A percentile compares a stretch with the other conserved stretches of the same genome.
phyloP scores from a whole-genome alignment of 768 basidiomycete genomes.

The Plicaturopsis crispa region DNA sequence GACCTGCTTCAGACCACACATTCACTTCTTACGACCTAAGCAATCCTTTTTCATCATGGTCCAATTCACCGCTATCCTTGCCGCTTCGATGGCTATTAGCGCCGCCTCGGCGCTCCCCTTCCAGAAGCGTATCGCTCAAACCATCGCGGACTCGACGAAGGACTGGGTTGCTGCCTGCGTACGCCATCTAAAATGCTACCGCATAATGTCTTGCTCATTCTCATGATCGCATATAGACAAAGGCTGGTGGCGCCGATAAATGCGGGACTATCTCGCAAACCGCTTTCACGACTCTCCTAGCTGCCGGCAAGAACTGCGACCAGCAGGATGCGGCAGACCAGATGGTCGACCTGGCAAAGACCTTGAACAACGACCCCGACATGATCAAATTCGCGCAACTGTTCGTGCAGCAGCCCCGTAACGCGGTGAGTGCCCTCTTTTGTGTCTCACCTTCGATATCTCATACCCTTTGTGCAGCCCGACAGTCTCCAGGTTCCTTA shows the following conservation, averaged over 20 bases:
- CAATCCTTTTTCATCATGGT: constrained; percentile 19
- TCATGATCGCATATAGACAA: constrained; percentile 23
- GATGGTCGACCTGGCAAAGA: constrained; percentile 37
- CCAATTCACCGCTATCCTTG: constrained; percentile 19
- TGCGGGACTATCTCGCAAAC: constrained; percentile 52
- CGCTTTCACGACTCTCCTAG: constrained; percentile 54
- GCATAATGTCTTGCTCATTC: constrained; percentile 2
- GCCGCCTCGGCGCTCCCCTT: constrained; percentile 28
- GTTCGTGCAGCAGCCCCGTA: constrained; percentile 44
- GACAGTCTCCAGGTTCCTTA: constrained; percentile 39
- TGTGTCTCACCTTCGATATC: neutral
- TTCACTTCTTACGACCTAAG: too few relatives aligned
- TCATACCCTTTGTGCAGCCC: constrained; percentile 22
- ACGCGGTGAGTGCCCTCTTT: constrained; percentile 33
- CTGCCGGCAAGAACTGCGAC: constrained; percentile 20
- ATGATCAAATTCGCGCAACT: constrained; percentile 39
- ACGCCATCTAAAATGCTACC: constrained; percentile 12
- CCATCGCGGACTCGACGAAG: constrained; percentile 28
- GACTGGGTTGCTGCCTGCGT: constrained; percentile 44
- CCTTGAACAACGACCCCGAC: constrained; percentile 30
- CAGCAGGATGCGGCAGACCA: constrained; percentile 50
- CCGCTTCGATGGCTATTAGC: constrained; percentile 24
- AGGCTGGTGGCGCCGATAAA: constrained; percentile 46
- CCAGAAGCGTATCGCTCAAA: constrained; percentile 40
- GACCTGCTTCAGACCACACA: too few relatives aligned